These are phyloP conservation scores for Cercospora zeae-maydis DNA, from an alignment of 2,329 filamentous ascomycete species.

Conservation along the genomic window DNA sequence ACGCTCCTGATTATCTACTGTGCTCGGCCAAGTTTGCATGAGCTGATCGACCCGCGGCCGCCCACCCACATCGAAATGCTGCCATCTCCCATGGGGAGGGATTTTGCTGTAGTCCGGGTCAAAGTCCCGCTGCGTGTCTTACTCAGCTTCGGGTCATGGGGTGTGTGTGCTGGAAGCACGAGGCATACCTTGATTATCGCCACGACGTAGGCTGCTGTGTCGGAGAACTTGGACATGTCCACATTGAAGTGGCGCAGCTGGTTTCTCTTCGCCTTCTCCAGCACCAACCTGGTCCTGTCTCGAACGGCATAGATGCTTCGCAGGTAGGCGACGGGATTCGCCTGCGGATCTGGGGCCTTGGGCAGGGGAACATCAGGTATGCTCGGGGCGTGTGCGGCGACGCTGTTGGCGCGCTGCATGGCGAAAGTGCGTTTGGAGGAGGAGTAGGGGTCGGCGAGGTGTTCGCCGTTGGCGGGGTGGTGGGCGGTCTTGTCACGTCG, in stretches of 20 bases:
- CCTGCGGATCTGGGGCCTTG: conserved; percentile 76
- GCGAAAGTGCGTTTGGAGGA: conserved; percentile 9
- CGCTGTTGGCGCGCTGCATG: conserved; percentile 35
- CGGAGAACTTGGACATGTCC: conserved; percentile 76
- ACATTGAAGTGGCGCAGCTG: conserved; percentile 83
- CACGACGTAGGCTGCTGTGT: conserved; percentile 83
- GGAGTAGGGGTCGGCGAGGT: conserved; percentile 28
- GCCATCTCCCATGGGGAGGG: conserved; percentile 80
- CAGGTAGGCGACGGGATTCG: conserved; percentile 87
- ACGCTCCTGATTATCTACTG: conserved; percentile 67
- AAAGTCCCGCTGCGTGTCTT: conserved; percentile 59
- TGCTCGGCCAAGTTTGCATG: conserved; percentile 64
- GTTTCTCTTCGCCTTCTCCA: conserved; percentile 73
- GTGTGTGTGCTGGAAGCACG: too few species aligned
- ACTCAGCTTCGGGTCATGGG: background rate
- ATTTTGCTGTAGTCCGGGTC: conserved; percentile 67
- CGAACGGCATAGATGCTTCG: conserved; percentile 84
- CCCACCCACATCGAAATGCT: conserved; percentile 79
- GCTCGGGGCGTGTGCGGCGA: conserved; percentile 44
- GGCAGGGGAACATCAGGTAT: conserved; percentile 70
- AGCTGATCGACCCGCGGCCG: conserved; percentile 69
- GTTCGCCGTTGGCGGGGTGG: conserved; percentile 18
- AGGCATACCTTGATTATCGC: conserved; percentile 80
- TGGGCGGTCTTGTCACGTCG: conserved; percentile 44
- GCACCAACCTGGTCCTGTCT: conserved; percentile 69